Base-by-base conservation (phyloP, 495 filamentous ascomycete species). In the Xylaria bambusicola region DNA sequence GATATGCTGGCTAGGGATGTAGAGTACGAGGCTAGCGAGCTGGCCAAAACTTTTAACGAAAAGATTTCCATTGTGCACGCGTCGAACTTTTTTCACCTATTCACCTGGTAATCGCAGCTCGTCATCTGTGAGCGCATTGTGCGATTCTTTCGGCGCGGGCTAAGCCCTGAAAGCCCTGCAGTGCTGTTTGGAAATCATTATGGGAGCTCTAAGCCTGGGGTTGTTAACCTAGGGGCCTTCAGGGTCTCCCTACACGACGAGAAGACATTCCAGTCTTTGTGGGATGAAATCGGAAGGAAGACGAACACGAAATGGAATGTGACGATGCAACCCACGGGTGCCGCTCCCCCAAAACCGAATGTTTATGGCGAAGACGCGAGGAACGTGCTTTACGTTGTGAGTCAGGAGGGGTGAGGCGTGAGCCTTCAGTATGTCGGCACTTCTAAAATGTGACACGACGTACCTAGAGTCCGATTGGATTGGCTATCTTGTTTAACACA, bases 61-160 rank as follows among this genome's bases (percentile, higher is more conserved):
- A 69, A 75, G 40, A 62, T 88, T 1, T 80, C 87, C 50, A 82
- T 88, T 24, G 64, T 86, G 31, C 78, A 84, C 59, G 74, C 79
- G 0, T 71, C 72, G 1, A 77, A 77, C 0, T 84, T 89, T 61
- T 80, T 89, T 42, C 85, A 88, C 53, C 72, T 88, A 6, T 89
- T 86, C 55, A 61, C 59, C n/a, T 83, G 72, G 62, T 74, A 80
- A 0, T 67, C 80, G 6, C 86, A 88, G 61, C 66, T 83, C 8
- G 38, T 62, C 0, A 63, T 81, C 8, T 78, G 75, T 2, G 78
- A 77, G 58, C 68, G 72, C 5, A 62, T 88, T 3, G 66, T 80
- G 0, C 61, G 54, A 23, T 68, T 88, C 7, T 66, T 86, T 21
- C 52, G 24, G 23, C 23, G 7, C 38, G 52, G 41, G n/a, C 24